Evolutionary conservation across 768 basidiomycete genomes (phyloP).

Genomic region (Neoboletus subvelutipes): DNA sequence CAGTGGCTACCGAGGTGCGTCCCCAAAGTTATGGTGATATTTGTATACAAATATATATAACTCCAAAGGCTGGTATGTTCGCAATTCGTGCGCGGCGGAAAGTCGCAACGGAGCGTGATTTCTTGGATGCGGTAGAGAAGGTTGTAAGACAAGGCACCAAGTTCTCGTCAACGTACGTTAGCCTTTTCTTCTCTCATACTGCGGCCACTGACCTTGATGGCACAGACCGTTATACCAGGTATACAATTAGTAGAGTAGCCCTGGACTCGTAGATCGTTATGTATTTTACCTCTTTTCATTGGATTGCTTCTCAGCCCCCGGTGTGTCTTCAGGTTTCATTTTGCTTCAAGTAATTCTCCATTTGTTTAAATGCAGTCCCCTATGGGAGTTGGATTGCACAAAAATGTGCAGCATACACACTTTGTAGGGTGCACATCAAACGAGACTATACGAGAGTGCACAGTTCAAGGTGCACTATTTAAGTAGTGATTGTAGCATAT

Average conservation of each 20-base stretch:
- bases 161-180: constrained; percentile 89
- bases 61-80: constrained; percentile 96
- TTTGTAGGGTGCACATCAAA: too few species aligned
- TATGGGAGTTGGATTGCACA: too few species aligned
- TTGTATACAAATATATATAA: constrained; percentile 80
- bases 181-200: neutral
- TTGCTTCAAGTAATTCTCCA: neutral
- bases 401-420: too few species aligned
- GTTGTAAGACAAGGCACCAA: constrained; percentile 97
- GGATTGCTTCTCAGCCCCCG: neutral
- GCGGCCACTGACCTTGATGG: constrained; percentile 6
- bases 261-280: constrained; percentile 11
- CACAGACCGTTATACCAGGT: constrained; percentile 85
- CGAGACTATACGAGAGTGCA: too few species aligned
- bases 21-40: constrained; percentile 63
- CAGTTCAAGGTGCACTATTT: too few species aligned
- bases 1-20: constrained; percentile 90
- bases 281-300: constrained; percentile 17
- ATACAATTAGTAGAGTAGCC: constrained; percentile 66
- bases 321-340: neutral
- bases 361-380: neutral
- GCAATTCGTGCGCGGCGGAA: constrained; percentile 96
- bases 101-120: constrained; percentile 96
- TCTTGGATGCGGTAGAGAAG: constrained; percentile 97
- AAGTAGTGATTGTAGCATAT: too few species aligned